Percentiles rank a stretch among this genome's conserved stretches.
phyloP scores from a whole-genome alignment of 768 basidiomycete species.

The Lyophyllum shimeji region DNA sequence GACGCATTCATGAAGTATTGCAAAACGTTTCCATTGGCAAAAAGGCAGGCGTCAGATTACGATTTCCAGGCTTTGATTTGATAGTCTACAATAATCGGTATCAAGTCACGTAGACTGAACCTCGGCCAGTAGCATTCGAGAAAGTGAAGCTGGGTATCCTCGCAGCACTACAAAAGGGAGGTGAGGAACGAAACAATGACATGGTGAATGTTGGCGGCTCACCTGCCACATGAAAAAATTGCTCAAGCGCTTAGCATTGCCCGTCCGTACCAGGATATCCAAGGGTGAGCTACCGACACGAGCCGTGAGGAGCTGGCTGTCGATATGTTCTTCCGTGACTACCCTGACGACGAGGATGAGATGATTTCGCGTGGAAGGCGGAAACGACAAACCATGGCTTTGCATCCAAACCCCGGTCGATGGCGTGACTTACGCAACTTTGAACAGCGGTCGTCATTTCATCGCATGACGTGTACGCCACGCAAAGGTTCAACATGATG shows the following conservation, averaged over 20 bases:
- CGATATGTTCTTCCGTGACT: slow-evolving; percentile 69
- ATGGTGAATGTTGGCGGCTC: slow-evolving; percentile 21
- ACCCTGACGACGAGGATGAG: slow-evolving; percentile 14
- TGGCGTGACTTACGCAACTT: slow-evolving; percentile 41
- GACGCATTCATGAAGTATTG: too few species aligned
- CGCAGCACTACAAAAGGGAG: slow-evolving; percentile 56
- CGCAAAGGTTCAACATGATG: slow-evolving; percentile 87
- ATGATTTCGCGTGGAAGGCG: background rate
- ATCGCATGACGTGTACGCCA: slow-evolving; percentile 89
- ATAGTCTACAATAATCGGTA: slow-evolving; percentile 86
- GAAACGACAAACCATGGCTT: slow-evolving; percentile 8
- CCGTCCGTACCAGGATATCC: slow-evolving; percentile 89
- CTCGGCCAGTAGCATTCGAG: slow-evolving; percentile 88
- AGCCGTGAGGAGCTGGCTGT: slow-evolving; percentile 64
- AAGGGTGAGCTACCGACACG: slow-evolving; percentile 72
- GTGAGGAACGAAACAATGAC: slow-evolving; percentile 2
- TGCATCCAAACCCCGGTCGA: slow-evolving; percentile 17
- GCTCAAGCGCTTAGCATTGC: slow-evolving; percentile 84
- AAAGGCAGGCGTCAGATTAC: too few species aligned
- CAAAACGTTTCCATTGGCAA: too few species aligned
- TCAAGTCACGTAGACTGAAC: slow-evolving; percentile 82
- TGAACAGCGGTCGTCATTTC: slow-evolving; percentile 86
- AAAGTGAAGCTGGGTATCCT: slow-evolving; percentile 88
- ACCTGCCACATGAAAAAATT: slow-evolving; percentile 98
- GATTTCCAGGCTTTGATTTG: slow-evolving; percentile 82